These are phyloP conservation scores for Raphidocelis subcapitata DNA, from an alignment of 139 green algal species.

Conservation along the genomic window DNA sequence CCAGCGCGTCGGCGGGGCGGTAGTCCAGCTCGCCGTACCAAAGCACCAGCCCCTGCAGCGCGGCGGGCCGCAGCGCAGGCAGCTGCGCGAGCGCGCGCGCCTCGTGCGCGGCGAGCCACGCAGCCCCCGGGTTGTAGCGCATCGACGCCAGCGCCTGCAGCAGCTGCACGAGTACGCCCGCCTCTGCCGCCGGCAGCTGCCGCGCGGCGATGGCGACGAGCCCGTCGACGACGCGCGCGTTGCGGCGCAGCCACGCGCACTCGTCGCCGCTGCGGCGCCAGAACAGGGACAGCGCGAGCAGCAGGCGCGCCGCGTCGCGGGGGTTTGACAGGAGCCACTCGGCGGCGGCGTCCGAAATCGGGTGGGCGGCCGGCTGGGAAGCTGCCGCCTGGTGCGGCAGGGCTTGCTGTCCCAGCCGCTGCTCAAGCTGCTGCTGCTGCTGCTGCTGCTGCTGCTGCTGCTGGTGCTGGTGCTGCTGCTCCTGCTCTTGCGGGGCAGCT, in stretches of 20 bases:
- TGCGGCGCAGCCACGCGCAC: constrained; percentile 21
- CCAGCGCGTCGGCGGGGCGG: not conserved
- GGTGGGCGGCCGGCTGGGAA: too few species aligned
- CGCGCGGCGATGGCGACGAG: too few species aligned
- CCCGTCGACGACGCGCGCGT: not conserved
- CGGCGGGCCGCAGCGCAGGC: not conserved
- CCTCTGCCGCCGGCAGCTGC: too few species aligned
- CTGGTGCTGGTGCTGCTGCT: too few species aligned
- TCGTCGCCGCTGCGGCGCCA: constrained; percentile 4
- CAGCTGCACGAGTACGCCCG: not conserved
- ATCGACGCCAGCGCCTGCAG: constrained; percentile 17
- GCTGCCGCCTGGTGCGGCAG: too few species aligned
- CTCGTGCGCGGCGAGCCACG: constrained; percentile 16
- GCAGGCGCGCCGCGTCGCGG: not conserved
- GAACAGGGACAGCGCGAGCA: constrained; percentile 8
- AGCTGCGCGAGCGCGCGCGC: constrained; percentile 6
- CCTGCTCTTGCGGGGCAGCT: not conserved
- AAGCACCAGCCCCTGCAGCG: constrained; percentile 8
- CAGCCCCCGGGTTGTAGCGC: not conserved
- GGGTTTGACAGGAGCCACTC: too few species aligned
- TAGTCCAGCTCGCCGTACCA: constrained; percentile 11
- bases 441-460: too few species aligned
- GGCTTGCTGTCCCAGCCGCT: too few species aligned
- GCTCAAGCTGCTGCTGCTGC: too few species aligned
- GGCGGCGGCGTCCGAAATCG: too few species aligned